Conservation (phyloP, 2,329 filamentous ascomycete species). For the Talaromyces sp. region DNA sequence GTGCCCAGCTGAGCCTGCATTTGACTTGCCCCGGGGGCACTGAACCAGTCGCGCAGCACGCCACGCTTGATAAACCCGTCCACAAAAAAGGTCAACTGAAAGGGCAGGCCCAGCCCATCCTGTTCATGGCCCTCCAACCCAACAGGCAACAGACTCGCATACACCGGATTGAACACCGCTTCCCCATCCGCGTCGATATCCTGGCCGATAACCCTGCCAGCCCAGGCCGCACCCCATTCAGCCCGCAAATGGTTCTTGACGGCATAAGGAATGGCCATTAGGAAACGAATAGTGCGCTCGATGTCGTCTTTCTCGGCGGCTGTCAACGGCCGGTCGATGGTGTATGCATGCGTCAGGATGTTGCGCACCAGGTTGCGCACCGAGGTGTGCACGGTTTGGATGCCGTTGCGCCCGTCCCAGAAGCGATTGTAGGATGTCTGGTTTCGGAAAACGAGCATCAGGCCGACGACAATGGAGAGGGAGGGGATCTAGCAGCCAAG, state of each 20-base stretch:
- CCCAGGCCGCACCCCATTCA: conserved; percentile 52
- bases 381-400: conserved; percentile 53
- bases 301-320: conserved; percentile 49
- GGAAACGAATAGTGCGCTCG: conserved; percentile 53
- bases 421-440: conserved; percentile 60
- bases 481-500: conserved; percentile 47
- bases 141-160: conserved; percentile 45
- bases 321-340: conserved; percentile 24
- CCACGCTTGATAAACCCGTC: conserved; percentile 57
- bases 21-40: conserved; percentile 53
- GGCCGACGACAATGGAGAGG: conserved; percentile 60
- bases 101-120: conserved; percentile 53
- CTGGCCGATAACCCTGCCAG: conserved; percentile 21
- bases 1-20: conserved; percentile 55
- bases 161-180: conserved; percentile 41
- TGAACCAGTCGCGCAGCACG: conserved; percentile 53
- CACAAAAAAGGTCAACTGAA: conserved; percentile 57
- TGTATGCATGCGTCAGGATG: conserved; percentile 47
- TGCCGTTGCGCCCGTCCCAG: conserved; percentile 56
- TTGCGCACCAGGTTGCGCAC: conserved; percentile 56
- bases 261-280: conserved; percentile 58
- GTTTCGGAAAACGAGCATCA: conserved; percentile 65
- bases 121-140: conserved; percentile 52
- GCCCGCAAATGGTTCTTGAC: conserved; percentile 60
- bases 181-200: conserved; percentile 24